These are phyloP conservation scores for Fusarium tupiense DNA, from an alignment of 2,329 filamentous ascomycete genomes.

Conservation along the genomic window DNA sequence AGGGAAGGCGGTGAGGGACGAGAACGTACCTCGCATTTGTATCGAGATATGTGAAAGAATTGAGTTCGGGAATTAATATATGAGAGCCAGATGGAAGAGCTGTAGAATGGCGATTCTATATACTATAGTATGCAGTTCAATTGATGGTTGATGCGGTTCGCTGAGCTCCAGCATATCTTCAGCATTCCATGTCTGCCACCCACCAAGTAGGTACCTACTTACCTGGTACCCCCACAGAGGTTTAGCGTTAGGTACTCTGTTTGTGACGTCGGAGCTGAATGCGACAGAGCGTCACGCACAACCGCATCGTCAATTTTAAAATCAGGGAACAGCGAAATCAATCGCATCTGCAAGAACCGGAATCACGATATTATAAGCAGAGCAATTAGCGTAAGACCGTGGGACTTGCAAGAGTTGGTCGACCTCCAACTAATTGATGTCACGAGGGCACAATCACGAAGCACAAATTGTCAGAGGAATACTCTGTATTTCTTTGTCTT, in stretches of 20 bases:
- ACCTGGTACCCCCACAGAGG: not conserved
- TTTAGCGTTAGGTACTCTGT: not conserved
- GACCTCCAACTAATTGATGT: not conserved
- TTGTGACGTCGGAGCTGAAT: constrained; percentile 25
- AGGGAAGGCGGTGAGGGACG: constrained; percentile 33
- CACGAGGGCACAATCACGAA: constrained; percentile 14
- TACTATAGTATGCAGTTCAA: not conserved
- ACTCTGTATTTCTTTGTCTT: constrained; percentile 44
- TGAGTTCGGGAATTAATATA: not conserved
- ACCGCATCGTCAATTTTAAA: not conserved
- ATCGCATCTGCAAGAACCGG: not conserved
- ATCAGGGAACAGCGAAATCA: not conserved
- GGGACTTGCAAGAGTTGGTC: not conserved
- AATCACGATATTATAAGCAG: not conserved
- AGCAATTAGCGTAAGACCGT: not conserved
- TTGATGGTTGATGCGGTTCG: not conserved
- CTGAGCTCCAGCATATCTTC: not conserved
- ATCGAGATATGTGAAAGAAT: not conserved
- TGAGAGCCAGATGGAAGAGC: not conserved
- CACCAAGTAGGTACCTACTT: too few species aligned
- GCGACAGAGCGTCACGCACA: constrained; percentile 13
- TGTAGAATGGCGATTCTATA: not conserved
- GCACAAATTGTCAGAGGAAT: constrained; percentile 24
- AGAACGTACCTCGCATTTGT: not conserved
- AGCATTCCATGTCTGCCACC: not conserved